phyloP scores from a whole-genome alignment of 345 rosid species.

The Brassica cretica region DNA sequence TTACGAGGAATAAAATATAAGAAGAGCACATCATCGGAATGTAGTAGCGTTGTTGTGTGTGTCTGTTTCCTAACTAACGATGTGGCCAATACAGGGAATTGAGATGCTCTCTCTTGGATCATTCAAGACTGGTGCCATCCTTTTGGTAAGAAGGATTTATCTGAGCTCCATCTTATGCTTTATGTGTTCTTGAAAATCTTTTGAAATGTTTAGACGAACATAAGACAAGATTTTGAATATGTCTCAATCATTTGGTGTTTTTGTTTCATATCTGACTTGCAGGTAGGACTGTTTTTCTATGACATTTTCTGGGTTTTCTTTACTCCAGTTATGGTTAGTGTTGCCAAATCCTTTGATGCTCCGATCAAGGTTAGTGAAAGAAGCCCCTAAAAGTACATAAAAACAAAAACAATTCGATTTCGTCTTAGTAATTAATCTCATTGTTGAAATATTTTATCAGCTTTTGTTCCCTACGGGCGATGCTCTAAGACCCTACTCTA shows the following conservation, averaged over 20 bases:
- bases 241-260: constrained; percentile 11
- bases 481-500: constrained; percentile 77
- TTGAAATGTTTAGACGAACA: not conserved
- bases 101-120: constrained; percentile 99
- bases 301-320: constrained; percentile 99
- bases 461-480: constrained; percentile 93
- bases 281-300: constrained; percentile 96
- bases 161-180: constrained; percentile 5
- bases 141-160: constrained; percentile 59
- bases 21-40: not conserved
- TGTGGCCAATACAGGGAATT: constrained; percentile 64
- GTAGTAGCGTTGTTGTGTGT: constrained; percentile 1
- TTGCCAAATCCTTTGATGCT: constrained; percentile 98
- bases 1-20: not conserved
- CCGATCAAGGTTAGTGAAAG: constrained; percentile 84
- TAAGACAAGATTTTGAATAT: not conserved
- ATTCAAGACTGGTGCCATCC: constrained; percentile 95
- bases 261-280: constrained; percentile 28
- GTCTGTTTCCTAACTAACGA: not conserved
- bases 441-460: constrained; percentile 42
- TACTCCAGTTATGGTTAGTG: constrained; percentile 99
- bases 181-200: not conserved
- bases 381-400: not conserved
- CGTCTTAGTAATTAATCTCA: constrained; percentile 4
- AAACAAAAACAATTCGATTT: not conserved